Evolutionary conservation across 306 rosid genomes (phyloP).

Genomic region (Prunus salicina): DNA sequence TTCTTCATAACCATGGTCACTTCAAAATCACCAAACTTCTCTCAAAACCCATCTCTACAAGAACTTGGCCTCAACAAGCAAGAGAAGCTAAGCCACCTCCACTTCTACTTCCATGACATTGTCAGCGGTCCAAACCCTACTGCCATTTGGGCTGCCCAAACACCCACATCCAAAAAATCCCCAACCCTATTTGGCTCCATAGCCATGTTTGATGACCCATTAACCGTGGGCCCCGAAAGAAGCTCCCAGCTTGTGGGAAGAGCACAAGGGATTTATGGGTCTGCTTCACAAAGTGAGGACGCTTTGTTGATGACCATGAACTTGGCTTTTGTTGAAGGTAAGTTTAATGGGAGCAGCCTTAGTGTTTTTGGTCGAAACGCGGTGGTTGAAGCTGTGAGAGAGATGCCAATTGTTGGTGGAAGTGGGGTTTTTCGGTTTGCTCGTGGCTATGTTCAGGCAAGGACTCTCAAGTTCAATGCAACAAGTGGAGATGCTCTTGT

Average conservation of each 20-base stretch:
- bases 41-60: slow-evolving; percentile 8
- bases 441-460: slow-evolving; percentile 49
- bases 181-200: slow-evolving; percentile 34
- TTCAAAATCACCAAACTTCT: neutral
- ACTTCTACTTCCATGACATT: slow-evolving; percentile 61
- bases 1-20: neutral
- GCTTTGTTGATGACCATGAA: slow-evolving; percentile 38
- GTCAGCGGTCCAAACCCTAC: slow-evolving; percentile 45
- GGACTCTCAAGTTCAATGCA: slow-evolving; percentile 18
- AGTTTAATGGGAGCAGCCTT: slow-evolving; percentile 46
- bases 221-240: slow-evolving; percentile 35
- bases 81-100: slow-evolving; percentile 60
- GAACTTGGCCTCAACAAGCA: slow-evolving; percentile 24
- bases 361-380: slow-evolving; percentile 43
- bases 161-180: slow-evolving; percentile 32
- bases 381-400: slow-evolving; percentile 17
- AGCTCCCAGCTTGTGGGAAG: slow-evolving; percentile 44
- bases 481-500: slow-evolving; percentile 38
- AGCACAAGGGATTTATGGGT: slow-evolving; percentile 50
- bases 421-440: slow-evolving; percentile 47
- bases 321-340: slow-evolving; percentile 34
- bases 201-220: slow-evolving; percentile 39
- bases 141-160: slow-evolving; percentile 34
- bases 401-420: slow-evolving; percentile 58
- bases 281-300: slow-evolving; percentile 33